Evolutionary conservation across 2,329 filamentous ascomycete genomes (phyloP), one percentile per base, ranked within the genome.

Genomic region (Colletotrichum chlorophyti): DNA sequence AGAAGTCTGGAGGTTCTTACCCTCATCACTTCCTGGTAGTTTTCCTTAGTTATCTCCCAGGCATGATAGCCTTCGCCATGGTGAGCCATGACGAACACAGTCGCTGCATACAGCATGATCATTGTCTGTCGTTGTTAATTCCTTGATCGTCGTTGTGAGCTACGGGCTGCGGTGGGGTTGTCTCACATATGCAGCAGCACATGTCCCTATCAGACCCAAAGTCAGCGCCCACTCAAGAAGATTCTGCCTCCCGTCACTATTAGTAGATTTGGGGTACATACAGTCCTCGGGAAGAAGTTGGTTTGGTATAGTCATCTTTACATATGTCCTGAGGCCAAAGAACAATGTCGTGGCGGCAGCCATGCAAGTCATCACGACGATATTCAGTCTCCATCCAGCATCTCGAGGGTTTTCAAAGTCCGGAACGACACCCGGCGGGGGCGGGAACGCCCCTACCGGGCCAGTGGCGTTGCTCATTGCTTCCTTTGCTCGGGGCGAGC

Each of bases 21-120:
- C 47, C 59, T 61, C 29, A 60, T 58, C 17, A 67, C 58, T 21
- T 60, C 51, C 19, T 23, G 9, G 6, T 63, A 65, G 4, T 58
- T 41, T 9, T 64, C 51, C 9, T 32, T 40, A 1, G 62, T 63
- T 9, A 68, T 26, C 23, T 68, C 66, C 65, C 65, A 67, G 7
- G 62, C 60, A 37, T 68, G 62, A 19, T 62, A 54, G 2, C 66
- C 66, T 38, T 64, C 64, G 5, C 66, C 65, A 23, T 66, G 62
- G 5, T 64, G 58, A 4, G 60, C 59, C 66, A 65, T 62, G n/a
- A 54, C 49, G 17, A 59, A 53, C 24, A 59, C 54, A 3, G 43
- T 45, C 8, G 48, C 32, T 3, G 24, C 12, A 9, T 61, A 61
- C 5, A 59, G 10, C 21, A 59, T 34, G 7, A 48, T 61, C 5